phyloP scores from a whole-genome alignment of 495 filamentous ascomycete genomes.

The Podospora tetraspora region DNA sequence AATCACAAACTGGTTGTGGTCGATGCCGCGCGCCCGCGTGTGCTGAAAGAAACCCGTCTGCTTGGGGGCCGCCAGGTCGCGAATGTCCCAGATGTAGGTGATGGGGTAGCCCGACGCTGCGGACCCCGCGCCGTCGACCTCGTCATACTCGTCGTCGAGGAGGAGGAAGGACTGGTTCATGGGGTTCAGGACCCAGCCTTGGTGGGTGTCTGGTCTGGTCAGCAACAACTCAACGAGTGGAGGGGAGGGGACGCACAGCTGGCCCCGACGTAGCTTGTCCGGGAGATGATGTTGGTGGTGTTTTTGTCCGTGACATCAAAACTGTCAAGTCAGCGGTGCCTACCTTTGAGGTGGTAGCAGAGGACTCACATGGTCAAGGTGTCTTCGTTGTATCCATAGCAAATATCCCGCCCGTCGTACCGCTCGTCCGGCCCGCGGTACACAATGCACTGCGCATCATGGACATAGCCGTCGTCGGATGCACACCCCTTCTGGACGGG shows the following conservation, averaged over 20 bases:
- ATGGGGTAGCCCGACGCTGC: constrained; percentile 40
- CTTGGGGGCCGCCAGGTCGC: constrained; percentile 40
- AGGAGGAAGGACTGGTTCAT: constrained; percentile 42
- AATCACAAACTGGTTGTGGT: constrained; percentile 54
- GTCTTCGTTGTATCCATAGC: constrained; percentile 52
- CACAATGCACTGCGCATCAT: constrained; percentile 52
- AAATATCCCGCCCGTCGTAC: constrained; percentile 49
- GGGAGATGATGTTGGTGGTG: constrained; percentile 44
- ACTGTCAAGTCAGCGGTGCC: constrained; percentile 14
- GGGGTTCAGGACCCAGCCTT: constrained; percentile 49
- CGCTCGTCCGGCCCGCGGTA: constrained; percentile 50
- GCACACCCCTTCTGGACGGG: constrained; percentile 45
- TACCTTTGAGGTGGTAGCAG: too few relatives aligned
- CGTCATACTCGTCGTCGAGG: constrained; percentile 54
- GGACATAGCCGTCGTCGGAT: constrained; percentile 48
- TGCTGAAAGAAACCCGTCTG: constrained; percentile 49
- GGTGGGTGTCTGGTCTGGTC: constrained; percentile 34
- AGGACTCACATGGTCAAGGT: constrained; percentile 33
- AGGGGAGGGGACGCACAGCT: constrained; percentile 32
- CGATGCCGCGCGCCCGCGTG: constrained; percentile 34
- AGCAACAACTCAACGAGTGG: background rate
- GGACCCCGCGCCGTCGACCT: constrained; percentile 37
- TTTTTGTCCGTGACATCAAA: constrained; percentile 52
- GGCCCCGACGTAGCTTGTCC: constrained; percentile 49
- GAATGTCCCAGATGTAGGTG: constrained; percentile 53